A percentile compares a stretch with the other conserved stretches of the same genome.
These are phyloP conservation scores for Paxillus rubicundulus DNA, from an alignment of 768 basidiomycete species.

Conservation along the genomic window DNA sequence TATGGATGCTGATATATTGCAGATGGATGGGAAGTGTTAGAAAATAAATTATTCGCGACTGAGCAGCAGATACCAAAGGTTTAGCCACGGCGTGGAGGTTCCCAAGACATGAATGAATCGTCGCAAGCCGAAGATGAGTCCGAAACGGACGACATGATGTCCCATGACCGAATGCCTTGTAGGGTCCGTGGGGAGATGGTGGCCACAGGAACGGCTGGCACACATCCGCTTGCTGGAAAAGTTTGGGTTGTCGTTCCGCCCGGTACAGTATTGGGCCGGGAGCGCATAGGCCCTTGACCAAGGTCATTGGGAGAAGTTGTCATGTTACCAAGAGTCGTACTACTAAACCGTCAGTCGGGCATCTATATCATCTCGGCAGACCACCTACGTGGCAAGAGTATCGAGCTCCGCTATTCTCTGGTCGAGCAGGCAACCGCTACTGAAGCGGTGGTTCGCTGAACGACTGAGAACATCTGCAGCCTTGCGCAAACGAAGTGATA, in stretches of 20 bases:
- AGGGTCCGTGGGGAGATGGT: slow-evolving; percentile 17
- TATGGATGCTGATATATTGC: background rate
- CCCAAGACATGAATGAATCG: slow-evolving; percentile 64
- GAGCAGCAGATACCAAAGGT: background rate
- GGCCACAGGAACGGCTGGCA: slow-evolving; percentile 21
- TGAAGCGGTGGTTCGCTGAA: slow-evolving; percentile 39
- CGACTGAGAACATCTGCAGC: slow-evolving; percentile 55
- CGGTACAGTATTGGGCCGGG: slow-evolving; percentile 13
- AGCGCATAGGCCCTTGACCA: slow-evolving; percentile 8
- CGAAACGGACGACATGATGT: slow-evolving; percentile 13
- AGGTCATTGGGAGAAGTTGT: slow-evolving; percentile 26
- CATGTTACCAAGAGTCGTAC: slow-evolving; percentile 42
- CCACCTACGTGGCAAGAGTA: slow-evolving; percentile 49
- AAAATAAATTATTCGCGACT: background rate
- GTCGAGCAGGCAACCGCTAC: slow-evolving; percentile 34
- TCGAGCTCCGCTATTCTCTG: slow-evolving; percentile 53
- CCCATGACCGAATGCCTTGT: slow-evolving; percentile 19
- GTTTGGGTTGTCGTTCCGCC: slow-evolving; percentile 1
- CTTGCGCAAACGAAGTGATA: slow-evolving; percentile 61
- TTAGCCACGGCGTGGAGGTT: slow-evolving; percentile 42
- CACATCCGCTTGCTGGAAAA: slow-evolving; percentile 11
- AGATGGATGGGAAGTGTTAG: background rate
- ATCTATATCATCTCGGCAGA: background rate
- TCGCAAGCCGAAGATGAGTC: slow-evolving; percentile 42
- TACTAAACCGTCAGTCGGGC: slow-evolving; percentile 21